phyloP scores from a whole-genome alignment of 441 rosid species.

The Dalechampia spathulata region DNA sequence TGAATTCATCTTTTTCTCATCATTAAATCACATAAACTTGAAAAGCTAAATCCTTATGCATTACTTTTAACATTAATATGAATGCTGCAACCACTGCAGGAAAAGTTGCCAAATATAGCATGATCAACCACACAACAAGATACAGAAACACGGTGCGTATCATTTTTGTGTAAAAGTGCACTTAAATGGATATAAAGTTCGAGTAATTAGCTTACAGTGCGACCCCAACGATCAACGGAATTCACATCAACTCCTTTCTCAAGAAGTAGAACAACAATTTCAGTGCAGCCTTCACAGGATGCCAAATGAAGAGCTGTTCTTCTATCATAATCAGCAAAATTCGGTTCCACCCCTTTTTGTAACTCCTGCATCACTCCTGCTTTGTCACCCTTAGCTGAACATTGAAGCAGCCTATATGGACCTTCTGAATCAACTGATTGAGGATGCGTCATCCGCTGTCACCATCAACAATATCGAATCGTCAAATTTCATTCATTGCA shows the following conservation, averaged over 20 bases:
- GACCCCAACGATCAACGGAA: slow-evolving; percentile 56
- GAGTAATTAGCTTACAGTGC: slow-evolving; percentile 49
- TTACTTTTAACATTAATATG: no score
- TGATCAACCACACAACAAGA: not conserved
- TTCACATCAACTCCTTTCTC: slow-evolving; percentile 53
- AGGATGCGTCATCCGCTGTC: slow-evolving; percentile 20
- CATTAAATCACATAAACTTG: no score
- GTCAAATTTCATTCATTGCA: no score
- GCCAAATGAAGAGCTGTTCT: slow-evolving; percentile 65
- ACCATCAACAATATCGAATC: no score
- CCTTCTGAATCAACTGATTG: slow-evolving; percentile 29
- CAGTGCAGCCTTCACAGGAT: slow-evolving; percentile 49
- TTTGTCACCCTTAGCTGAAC: slow-evolving; percentile 44
- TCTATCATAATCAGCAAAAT: slow-evolving; percentile 49
- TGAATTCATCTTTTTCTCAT: not conserved
- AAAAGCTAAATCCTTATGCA: no score
- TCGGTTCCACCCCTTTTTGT: slow-evolving; percentile 43
- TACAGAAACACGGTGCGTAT: not conserved
- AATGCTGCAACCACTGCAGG: no score
- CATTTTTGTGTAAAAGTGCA: no score
- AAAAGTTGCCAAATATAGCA: not conserved
- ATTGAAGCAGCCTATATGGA: slow-evolving; percentile 44
- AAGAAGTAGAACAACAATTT: slow-evolving; percentile 44
- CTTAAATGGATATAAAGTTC: no score
- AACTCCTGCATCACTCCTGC: slow-evolving; percentile 46